Evolutionary conservation across 257 asterid species (phyloP), one percentile per base, ranked within the genome.

Genomic region (Sherardia arvensis): DNA sequence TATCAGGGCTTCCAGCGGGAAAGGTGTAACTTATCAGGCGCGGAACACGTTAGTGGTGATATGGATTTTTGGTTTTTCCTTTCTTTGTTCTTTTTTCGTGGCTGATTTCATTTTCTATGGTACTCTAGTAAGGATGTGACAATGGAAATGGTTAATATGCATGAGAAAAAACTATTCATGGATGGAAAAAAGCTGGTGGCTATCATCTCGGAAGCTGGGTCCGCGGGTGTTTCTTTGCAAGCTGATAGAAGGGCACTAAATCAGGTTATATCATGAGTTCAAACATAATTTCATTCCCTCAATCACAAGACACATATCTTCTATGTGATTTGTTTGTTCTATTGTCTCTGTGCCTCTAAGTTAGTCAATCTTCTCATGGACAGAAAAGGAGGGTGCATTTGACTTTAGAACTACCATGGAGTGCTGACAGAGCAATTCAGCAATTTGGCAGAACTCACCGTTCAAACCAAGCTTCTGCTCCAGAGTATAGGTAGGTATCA

Each of bases 101-200:
- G 48, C 63, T 53, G 48, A 61, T 26, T 29, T 20, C 25, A 43
- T 64, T 76, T 74, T 54, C 74, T 66, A 29, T 58, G 32, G 67
- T 74, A 57, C 69, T 75, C 62, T 69, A 93, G 97, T 76, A 93
- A 93, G 78, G 99, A 93, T 49, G 90, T 93, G 65, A 70, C 88
- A 51, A 93, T 90, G 99, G 99, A 93, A 85, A 93, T 93, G 97
- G 96, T 90, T 68, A 93, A 93, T 74, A 93, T 93, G 95, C 94
- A 93, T 58, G 99, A 90, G 84, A 92, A 90, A 71, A 89, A 90
- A 78, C 83, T 85, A 23, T 93, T 93, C 74, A 93, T 93, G 99
- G 91, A 86, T 71, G 97, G 95, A 49, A 84, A 90, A 80, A 93
- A 93, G 75, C 73, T 87, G 30, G 87, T 87, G 59, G 99, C 99